Percentiles rank a stretch among this genome's conserved stretches.
phyloP scores from a whole-genome alignment of 140 eudicot genomes.

The Bidens hawaiensis region DNA sequence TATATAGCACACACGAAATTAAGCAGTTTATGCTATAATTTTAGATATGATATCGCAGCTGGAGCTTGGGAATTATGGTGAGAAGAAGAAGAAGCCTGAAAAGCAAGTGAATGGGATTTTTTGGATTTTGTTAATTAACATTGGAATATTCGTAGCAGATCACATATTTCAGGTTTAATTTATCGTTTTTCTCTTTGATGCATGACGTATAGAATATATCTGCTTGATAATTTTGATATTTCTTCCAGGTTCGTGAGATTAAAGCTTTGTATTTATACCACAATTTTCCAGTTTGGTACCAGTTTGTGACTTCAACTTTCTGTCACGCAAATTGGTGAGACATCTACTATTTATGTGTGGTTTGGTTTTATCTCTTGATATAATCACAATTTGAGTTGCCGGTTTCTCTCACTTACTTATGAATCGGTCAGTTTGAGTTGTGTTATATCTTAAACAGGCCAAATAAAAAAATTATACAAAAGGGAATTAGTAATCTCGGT shows the following conservation, averaged over 20 bases:
- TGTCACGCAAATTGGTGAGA: constrained; percentile 93
- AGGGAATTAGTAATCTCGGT: background rate
- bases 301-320: constrained; percentile 91
- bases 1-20: constrained; percentile 13
- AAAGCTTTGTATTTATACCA: constrained; percentile 77
- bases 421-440: background rate
- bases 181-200: too few species aligned
- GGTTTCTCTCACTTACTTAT: background rate
- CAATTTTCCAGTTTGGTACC: constrained; percentile 84
- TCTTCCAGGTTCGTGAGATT: constrained; percentile 64
- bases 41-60: constrained; percentile 80
- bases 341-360: constrained; percentile 5
- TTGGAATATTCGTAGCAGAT: constrained; percentile 86
- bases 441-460: background rate
- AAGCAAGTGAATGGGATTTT: constrained; percentile 89
- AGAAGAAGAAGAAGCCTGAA: constrained; percentile 53
- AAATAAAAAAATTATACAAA: too few species aligned
- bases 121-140: constrained; percentile 88
- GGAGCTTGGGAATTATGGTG: constrained; percentile 55
- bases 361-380: constrained; percentile 2
- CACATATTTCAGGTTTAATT: constrained; percentile 75
- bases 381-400: background rate
- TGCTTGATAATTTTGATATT: constrained; percentile 16
- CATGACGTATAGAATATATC: too few species aligned
- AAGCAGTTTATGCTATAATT: constrained; percentile 35